Evolutionary conservation across 192 early-diverging fungal species (phyloP).

Genomic region (Spizellomyces sp.): DNA sequence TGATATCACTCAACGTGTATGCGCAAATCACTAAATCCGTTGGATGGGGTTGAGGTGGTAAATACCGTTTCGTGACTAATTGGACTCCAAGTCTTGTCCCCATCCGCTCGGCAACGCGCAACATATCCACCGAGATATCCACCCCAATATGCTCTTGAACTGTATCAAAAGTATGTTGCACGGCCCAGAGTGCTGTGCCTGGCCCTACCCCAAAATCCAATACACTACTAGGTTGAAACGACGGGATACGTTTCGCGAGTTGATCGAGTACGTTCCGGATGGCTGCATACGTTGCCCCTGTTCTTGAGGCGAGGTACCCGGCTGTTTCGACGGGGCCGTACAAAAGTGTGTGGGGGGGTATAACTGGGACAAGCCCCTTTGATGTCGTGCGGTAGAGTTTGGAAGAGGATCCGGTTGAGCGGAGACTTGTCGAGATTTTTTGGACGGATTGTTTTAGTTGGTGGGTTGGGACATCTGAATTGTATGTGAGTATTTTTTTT

Average conservation of each 20-base stretch:
- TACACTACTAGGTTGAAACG: slow-evolving; percentile 58
- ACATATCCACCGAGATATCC: slow-evolving; percentile 79
- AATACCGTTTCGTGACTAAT: slow-evolving; percentile 62
- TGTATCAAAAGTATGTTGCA: slow-evolving; percentile 55
- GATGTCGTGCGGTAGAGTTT: slow-evolving; percentile 9
- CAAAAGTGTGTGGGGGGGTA: slow-evolving; percentile 63
- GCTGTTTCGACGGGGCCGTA: slow-evolving; percentile 72
- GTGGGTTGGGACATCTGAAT: no score
- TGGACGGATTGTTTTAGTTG: slow-evolving; percentile 11
- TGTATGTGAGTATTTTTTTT: no score
- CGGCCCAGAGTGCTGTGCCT: slow-evolving; percentile 79
- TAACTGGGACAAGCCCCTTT: not conserved
- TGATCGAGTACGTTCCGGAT: slow-evolving; percentile 70
- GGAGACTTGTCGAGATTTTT: slow-evolving; percentile 11
- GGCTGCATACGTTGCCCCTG: slow-evolving; percentile 68
- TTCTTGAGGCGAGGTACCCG: slow-evolving; percentile 71
- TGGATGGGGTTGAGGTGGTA: slow-evolving; percentile 50
- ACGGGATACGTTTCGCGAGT: slow-evolving; percentile 60
- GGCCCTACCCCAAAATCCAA: slow-evolving; percentile 86
- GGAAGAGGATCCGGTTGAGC: slow-evolving; percentile 17
- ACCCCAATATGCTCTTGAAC: slow-evolving; percentile 62
- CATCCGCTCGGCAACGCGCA: slow-evolving; percentile 50
- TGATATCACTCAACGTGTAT: slow-evolving; percentile 74
- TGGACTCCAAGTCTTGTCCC: slow-evolving; percentile 18
- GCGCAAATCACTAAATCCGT: slow-evolving; percentile 75